Conservation (phyloP, 225 moss, liverwort and hornwort species). For the Thuidium tamariscinum region DNA sequence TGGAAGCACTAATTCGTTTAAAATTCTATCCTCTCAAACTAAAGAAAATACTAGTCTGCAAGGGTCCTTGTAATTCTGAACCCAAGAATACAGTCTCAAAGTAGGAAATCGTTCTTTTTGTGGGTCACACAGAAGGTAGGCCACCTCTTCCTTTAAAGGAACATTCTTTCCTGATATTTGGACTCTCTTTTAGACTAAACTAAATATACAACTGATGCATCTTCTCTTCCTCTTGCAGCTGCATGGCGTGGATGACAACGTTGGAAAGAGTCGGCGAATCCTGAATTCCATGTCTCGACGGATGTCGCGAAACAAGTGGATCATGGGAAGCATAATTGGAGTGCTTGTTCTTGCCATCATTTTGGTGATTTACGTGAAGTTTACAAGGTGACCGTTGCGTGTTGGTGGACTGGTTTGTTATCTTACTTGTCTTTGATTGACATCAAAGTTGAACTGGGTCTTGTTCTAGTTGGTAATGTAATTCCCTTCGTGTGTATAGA, state of each 20-base stretch:
- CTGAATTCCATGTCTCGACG: constrained; percentile 51
- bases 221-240: constrained; percentile 19
- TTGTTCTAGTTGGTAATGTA: neutral
- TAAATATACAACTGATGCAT: neutral
- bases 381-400: constrained; percentile 3
- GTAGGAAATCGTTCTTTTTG: neutral
- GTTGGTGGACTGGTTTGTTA: neutral
- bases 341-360: constrained; percentile 42
- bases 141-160: neutral
- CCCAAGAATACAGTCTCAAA: neutral
- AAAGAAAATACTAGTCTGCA: neutral
- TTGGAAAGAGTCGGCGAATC: constrained; percentile 55
- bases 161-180: neutral
- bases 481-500: constrained; percentile 4
- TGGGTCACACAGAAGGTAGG: neutral
- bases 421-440: neutral
- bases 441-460: neutral
- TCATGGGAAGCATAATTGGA: constrained; percentile 45
- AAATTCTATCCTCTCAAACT: neutral
- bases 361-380: constrained; percentile 52
- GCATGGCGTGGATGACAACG: constrained; percentile 55
- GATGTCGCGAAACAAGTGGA: constrained; percentile 56
- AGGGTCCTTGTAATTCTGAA: neutral
- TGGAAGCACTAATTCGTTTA: no score
- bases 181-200: neutral